Base-by-base conservation (phyloP, 805 yeast genomes). In the Isabelozyma pseudorhagii region DNA sequence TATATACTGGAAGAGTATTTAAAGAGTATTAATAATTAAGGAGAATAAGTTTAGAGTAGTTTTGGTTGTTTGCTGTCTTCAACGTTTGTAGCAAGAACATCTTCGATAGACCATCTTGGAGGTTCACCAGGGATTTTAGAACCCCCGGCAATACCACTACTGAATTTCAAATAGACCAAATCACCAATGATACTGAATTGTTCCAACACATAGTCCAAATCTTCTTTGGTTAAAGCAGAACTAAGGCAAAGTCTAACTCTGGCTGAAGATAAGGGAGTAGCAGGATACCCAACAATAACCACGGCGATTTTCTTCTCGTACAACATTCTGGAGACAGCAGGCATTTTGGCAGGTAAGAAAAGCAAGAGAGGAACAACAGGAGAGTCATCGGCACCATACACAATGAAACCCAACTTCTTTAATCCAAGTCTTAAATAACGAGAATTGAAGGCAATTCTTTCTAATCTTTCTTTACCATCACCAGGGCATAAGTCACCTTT, bases 231-330 rank as follows among this genome's bases (percentile, higher is more conserved):
- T 60, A 96, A 78, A 1, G 98, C 87, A 0, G 97, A 75, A 48
- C 96, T 87, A 59, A 94, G 85, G 77, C 99, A 94, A 60, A 94
- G 82, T 68, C 99, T 83, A 27, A 90, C 91, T 71, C 99, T 83
- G 5, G 96, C 87, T 38, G 91, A 82, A 41, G 89, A 84, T 56
- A 94, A 78, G 36, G 97, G 97, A 0, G 98, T 93, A 0, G 99
- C 99, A 9, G 99, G 99, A 66, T 94, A 94, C 38, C 98, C 97
- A 42, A 93, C 98, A 54, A 93, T 85, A 36, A 94, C 99, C 45
- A 93, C 92, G 3, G 99, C 99, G 52, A 94, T 85, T 47, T 87
- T 87, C 68, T 82, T 76, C 55, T 80, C 82, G 58, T 87, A 80
- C 78, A 93, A 80, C 79, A 83, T 81, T 66, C 97, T 81, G 43